Base-by-base conservation (phyloP, 805 yeast species). In the Suhomyces sp. region DNA sequence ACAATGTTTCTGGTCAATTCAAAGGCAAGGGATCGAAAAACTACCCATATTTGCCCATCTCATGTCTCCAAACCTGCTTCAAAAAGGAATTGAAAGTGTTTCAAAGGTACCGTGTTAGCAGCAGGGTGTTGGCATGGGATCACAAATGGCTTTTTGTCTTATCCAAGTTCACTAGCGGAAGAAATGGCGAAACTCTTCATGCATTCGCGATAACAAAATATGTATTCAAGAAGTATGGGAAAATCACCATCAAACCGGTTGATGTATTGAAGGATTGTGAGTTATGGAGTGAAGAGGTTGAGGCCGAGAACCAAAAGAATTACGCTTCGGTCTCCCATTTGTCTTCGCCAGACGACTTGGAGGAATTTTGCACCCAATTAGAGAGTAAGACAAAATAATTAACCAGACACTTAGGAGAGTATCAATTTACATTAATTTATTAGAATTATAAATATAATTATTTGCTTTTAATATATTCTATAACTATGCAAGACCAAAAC, bases 91-190 rank as follows among this genome's bases (percentile, higher is more conserved):
- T 93, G 64, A 79, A 72, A 60, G 86, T 93, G 1, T 88, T 85
- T 62, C 81, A 79, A 51, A 60, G 61, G 24, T 92, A 85, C 65
- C 57, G 70, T 3, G 75, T 92, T 22, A 72, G 74, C 35, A 79
- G 87, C 2, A 73, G 82, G 38, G 78, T 92, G 17, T 65, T 88
- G 5, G 86, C 93, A 6, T 91, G 97, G 96, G 94, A 89, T 70
- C 76, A 81, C 33, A 92, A 91, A 68, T 90, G 97, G 97, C 61
- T 92, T 12, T 91, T 84, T 63, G 79, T 89, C 10, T 57, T 87
- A 23, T 81, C 87, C 42, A 78, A 82, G 60, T 90, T 90, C 62
- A 79, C 78, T 10, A 72, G 77, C 6, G 56, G 53, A n/a, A 57
- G 57, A 23, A 54, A 58, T 4, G 64, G 54, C 15, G 65, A 69